Evolutionary conservation across 2,329 filamentous ascomycete genomes (phyloP).

Genomic region (Cordyceps pruinosa): DNA sequence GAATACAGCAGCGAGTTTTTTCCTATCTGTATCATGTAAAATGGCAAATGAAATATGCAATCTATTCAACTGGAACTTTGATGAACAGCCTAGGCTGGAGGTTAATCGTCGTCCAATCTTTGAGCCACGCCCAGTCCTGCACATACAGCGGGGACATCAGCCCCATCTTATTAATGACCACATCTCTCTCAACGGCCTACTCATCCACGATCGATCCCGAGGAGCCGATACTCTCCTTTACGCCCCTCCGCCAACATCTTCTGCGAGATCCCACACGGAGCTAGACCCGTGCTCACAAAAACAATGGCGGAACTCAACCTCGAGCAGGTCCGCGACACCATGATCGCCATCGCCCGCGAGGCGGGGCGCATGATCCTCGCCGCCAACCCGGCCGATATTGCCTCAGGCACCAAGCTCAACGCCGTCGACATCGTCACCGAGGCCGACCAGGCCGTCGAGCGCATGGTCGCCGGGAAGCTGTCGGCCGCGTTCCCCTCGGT

Average conservation of each 20-base stretch:
- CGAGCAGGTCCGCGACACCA: conserved; percentile 53
- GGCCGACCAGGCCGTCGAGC: conserved; percentile 59
- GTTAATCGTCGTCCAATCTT: too few species aligned
- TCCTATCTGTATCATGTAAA: neutral
- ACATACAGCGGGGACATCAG: too few species aligned
- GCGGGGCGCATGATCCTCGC: conserved; percentile 58
- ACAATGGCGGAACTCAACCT: conserved; percentile 52
- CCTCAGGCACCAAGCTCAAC: conserved; percentile 57
- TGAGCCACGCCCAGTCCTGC: too few species aligned
- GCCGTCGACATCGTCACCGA: conserved; percentile 64
- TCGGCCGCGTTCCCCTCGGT: conserved; percentile 46
- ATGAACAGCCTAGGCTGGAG: too few species aligned
- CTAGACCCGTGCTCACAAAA: neutral
- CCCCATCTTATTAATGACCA: neutral
- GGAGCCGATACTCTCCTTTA: too few species aligned
- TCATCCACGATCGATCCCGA: too few species aligned
- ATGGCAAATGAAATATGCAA: too few species aligned
- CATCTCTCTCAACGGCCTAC: neutral
- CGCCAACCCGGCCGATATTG: conserved; percentile 52
- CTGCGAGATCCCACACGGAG: too few species aligned
- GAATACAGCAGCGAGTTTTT: neutral
- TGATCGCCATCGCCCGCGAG: conserved; percentile 53
- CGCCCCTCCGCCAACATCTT: too few species aligned
- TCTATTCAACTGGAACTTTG: too few species aligned
- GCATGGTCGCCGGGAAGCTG: conserved; percentile 50